Conservation (phyloP, 2,329 filamentous ascomycete genomes). For the Rhynchosporium secalis region DNA sequence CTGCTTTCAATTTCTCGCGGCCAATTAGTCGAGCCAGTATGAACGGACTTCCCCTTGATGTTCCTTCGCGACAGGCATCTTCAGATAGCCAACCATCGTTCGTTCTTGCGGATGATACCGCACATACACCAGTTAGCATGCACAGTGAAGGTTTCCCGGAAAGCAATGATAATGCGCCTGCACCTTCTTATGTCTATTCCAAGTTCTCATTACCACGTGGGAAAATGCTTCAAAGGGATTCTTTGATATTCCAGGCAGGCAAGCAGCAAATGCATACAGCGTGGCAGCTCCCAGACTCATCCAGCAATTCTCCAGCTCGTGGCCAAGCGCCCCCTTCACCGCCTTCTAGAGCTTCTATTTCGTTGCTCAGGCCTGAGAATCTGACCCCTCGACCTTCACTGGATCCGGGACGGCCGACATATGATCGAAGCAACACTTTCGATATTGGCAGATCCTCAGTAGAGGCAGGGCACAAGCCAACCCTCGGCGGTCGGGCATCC, state of each 20-base stretch:
- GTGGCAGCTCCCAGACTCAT: conserved; percentile 58
- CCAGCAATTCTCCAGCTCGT: conserved; percentile 47
- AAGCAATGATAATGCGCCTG: conserved; percentile 50
- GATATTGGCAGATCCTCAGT: conserved; percentile 48
- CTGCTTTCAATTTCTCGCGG: conserved; percentile 90
- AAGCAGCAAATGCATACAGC: conserved; percentile 55
- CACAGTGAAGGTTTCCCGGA: conserved; percentile 68
- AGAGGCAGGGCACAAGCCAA: conserved; percentile 52
- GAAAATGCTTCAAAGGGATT: conserved; percentile 71
- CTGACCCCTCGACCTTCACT: conserved; percentile 47
- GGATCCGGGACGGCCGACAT: conserved; percentile 49
- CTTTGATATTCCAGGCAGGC: conserved; percentile 57
- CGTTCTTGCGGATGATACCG: conserved; percentile 63
- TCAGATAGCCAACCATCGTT: conserved; percentile 65
- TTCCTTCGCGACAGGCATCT: conserved; percentile 61
- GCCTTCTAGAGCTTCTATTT: conserved; percentile 60
- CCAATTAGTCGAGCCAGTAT: conserved; percentile 76
- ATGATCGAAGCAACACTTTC: conserved; percentile 52
- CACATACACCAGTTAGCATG: conserved; percentile 71
- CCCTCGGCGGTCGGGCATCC: conserved; percentile 45
- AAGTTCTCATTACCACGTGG: conserved; percentile 83
- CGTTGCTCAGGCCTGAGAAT: conserved; percentile 41
- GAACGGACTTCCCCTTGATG: conserved; percentile 49
- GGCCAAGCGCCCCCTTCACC: conserved; percentile 59
- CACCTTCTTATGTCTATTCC: conserved; percentile 80